These are phyloP conservation scores for Diospyros lotus DNA, from an alignment of 148 eudicot genomes.

Conservation along the genomic window DNA sequence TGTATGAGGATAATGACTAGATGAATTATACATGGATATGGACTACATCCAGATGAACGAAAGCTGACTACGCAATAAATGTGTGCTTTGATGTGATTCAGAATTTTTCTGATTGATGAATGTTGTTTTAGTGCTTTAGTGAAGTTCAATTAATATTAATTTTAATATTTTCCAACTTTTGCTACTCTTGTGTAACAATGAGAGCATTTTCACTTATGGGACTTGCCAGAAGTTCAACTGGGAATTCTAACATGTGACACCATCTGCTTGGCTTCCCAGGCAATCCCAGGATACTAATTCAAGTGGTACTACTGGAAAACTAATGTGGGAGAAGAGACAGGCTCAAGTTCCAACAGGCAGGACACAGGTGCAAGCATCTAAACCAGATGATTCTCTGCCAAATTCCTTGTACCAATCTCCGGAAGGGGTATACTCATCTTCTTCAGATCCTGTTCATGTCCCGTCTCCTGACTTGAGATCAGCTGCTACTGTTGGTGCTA, in stretches of 20 bases:
- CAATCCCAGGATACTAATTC: constrained; percentile 29
- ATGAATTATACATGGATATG: too few species aligned
- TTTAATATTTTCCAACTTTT: too few species aligned
- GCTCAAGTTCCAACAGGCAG: constrained; percentile 25
- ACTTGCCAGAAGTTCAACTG: constrained; percentile 33
- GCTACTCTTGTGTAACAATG: too few species aligned
- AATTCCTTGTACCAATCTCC: constrained; percentile 46
- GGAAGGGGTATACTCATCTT: constrained; percentile 75
- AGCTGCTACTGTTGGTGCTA: constrained; percentile 67
- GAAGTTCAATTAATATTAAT: too few species aligned
- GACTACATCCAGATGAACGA: too few species aligned
- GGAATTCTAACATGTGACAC: constrained; percentile 28
- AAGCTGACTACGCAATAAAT: too few species aligned
- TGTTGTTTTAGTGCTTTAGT: too few species aligned
- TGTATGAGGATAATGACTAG: too few species aligned
- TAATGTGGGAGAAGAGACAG: constrained; percentile 23
- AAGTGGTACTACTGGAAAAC: constrained; percentile 31
- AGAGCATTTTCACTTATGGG: not conserved
- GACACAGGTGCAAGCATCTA: constrained; percentile 29
- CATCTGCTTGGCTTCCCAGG: constrained; percentile 34
- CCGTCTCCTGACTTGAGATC: constrained; percentile 74
- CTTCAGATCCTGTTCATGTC: constrained; percentile 95
- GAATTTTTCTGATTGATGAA: too few species aligned
- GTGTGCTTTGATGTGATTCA: too few species aligned
- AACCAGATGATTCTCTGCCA: constrained; percentile 36